Conservation (phyloP, 2,329 filamentous ascomycete genomes). For the Parastagonospora nodorum region DNA sequence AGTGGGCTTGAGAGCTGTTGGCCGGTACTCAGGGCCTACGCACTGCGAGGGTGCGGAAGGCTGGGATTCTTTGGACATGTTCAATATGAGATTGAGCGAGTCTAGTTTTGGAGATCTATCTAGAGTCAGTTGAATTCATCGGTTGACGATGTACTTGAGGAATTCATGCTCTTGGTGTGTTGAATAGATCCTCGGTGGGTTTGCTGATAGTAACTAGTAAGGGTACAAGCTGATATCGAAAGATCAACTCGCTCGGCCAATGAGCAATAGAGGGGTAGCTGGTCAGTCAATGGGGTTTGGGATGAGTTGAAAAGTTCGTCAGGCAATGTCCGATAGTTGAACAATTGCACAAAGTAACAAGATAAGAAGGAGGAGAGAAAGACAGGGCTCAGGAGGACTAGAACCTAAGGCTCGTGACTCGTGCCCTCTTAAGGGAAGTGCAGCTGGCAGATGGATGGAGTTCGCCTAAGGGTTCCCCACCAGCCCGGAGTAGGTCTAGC, state of each 20-base stretch:
- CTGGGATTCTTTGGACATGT: constrained; percentile 35
- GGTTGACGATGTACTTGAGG: background rate
- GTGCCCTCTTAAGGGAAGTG: constrained; percentile 35
- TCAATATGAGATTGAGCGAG: constrained; percentile 2
- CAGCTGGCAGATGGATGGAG: constrained; percentile 27
- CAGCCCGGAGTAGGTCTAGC: constrained; percentile 25
- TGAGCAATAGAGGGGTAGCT: constrained; percentile 6
- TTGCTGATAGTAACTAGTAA: background rate
- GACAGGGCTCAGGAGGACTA: constrained; percentile 18
- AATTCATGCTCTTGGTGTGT: background rate
- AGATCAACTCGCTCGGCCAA: background rate
- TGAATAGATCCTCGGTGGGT: background rate
- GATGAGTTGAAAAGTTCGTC: constrained; percentile 12
- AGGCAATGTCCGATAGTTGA: constrained; percentile 12
- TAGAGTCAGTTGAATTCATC: background rate
- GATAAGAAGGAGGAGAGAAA: constrained; percentile 25
- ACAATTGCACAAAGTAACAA: constrained; percentile 18
- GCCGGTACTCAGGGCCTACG: constrained; percentile 80
- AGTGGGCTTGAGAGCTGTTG: constrained; percentile 77
- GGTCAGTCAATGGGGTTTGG: constrained; percentile 7
- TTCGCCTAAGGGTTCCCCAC: constrained; percentile 13
- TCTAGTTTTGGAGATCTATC: background rate
- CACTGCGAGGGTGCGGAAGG: constrained; percentile 58
- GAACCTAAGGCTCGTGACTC: constrained; percentile 38
- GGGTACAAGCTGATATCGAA: background rate